Evolutionary conservation across 108 stramenopile genomes (phyloP).

Genomic region (Cyclotella atomus): DNA sequence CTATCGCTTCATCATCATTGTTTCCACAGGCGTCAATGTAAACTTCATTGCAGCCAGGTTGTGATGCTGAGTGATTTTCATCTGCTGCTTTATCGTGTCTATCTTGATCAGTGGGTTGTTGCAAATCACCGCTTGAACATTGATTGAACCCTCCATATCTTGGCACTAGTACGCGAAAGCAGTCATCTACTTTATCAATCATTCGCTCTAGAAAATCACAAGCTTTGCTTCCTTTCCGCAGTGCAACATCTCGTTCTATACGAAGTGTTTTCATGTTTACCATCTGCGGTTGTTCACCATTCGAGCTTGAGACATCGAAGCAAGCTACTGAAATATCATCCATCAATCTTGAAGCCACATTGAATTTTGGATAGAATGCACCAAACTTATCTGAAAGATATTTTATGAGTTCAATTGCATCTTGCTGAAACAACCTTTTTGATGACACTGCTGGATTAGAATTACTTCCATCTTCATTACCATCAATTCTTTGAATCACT

Average conservation of each 20-base stretch:
- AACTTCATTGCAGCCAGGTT: neutral
- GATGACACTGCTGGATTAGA: neutral
- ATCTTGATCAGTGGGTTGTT: too few relatives aligned
- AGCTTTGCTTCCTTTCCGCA: conserved; percentile 24
- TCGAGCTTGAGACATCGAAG: neutral
- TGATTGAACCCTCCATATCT: conserved; percentile 47
- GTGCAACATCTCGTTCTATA: conserved; percentile 30
- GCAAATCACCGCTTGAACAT: neutral
- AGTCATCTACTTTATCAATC: conserved; percentile 33
- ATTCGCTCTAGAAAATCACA: conserved; percentile 27
- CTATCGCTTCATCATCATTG: conserved; percentile 10
- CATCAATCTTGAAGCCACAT: conserved; percentile 43
- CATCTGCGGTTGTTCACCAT: neutral
- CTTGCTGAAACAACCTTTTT: conserved; percentile 22
- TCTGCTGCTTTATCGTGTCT: too few relatives aligned
- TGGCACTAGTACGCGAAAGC: conserved; percentile 33
- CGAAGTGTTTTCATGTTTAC: conserved; percentile 15
- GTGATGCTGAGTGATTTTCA: too few relatives aligned
- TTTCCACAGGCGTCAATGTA: neutral
- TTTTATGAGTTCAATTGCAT: conserved; percentile 37
- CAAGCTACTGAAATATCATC: conserved; percentile 23
- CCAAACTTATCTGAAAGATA: conserved; percentile 29
- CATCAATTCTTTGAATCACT: conserved; percentile 4
- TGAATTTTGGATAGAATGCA: conserved; percentile 27
- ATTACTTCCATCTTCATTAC: neutral